phyloP scores from a whole-genome alignment of 2,329 filamentous ascomycete genomes.

The Paecilomyces fulvus region DNA sequence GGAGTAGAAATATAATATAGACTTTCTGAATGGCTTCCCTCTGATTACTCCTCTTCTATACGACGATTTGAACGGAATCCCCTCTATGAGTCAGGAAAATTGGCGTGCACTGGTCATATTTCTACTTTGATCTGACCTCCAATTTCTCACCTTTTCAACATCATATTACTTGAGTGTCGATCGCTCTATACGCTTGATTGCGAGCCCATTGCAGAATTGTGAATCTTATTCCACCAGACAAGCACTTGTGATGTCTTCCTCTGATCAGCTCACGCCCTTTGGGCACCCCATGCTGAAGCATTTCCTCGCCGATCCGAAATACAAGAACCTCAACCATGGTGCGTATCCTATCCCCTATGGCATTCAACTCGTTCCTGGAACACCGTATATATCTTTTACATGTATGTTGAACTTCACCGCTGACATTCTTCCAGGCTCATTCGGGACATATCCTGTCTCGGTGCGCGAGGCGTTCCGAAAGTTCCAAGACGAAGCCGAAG shows the following conservation, averaged over 20 bases:
- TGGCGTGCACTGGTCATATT: too few relatives aligned
- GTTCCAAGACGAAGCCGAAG: slow-evolving; percentile 62
- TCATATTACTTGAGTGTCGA: neutral
- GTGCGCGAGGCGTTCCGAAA: slow-evolving; percentile 52
- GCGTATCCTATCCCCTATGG: slow-evolving; percentile 12
- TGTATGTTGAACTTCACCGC: neutral
- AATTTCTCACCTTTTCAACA: neutral
- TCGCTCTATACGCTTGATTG: neutral
- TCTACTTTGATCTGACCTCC: neutral
- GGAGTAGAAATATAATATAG: too few relatives aligned
- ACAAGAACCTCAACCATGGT: slow-evolving; percentile 73
- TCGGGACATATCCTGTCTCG: slow-evolving; percentile 61
- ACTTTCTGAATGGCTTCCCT: too few relatives aligned
- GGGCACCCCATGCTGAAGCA: slow-evolving; percentile 51
- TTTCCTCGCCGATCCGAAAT: slow-evolving; percentile 62
- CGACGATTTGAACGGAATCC: too few relatives aligned
- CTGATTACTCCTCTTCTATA: too few relatives aligned
- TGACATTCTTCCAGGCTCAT: slow-evolving; percentile 47
- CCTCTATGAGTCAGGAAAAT: too few relatives aligned
- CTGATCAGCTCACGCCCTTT: slow-evolving; percentile 29
- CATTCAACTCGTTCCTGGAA: neutral
- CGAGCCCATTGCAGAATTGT: neutral
- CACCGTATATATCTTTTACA: neutral
- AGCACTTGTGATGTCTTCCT: neutral
- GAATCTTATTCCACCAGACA: neutral